A percentile compares a stretch with the other conserved stretches of the same genome.
These are phyloP conservation scores for Perkinsus marinus DNA, from an alignment of 169 alveolate species.

Conservation along the genomic window DNA sequence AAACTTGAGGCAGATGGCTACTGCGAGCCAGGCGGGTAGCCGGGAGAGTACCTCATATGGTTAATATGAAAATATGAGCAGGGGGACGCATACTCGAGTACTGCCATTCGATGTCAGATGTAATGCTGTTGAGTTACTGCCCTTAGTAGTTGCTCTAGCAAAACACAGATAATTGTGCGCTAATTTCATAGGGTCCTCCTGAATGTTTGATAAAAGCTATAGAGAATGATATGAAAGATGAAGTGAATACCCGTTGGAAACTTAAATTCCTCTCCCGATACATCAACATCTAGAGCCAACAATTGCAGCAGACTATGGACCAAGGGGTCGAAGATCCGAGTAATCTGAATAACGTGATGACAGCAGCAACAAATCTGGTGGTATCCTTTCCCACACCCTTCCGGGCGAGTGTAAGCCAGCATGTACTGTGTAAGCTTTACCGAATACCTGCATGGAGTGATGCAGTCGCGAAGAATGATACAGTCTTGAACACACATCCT, in stretches of 20 bases:
- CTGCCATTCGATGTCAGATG: neutral
- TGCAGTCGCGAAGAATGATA: neutral
- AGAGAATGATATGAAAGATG: no score
- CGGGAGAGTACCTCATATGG: neutral
- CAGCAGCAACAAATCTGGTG: neutral
- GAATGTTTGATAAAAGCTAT: neutral
- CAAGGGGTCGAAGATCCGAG: neutral
- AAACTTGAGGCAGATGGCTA: no score
- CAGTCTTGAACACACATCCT: constrained; percentile 52
- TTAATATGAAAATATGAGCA: no score
- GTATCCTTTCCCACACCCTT: neutral
- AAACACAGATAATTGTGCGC: neutral
- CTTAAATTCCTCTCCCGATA: neutral
- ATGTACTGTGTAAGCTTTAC: neutral
- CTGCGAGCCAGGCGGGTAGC: no score
- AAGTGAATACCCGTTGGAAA: neutral
- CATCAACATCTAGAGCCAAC: neutral
- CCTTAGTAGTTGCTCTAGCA: neutral
- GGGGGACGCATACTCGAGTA: neutral
- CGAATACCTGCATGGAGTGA: neutral
- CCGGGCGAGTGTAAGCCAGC: neutral
- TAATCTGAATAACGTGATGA: neutral
- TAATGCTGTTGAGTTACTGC: neutral
- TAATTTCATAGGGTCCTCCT: neutral
- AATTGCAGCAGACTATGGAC: neutral